These are phyloP conservation scores for Prunus campanulata DNA, from an alignment of 306 rosid genomes.

Conservation along the genomic window DNA sequence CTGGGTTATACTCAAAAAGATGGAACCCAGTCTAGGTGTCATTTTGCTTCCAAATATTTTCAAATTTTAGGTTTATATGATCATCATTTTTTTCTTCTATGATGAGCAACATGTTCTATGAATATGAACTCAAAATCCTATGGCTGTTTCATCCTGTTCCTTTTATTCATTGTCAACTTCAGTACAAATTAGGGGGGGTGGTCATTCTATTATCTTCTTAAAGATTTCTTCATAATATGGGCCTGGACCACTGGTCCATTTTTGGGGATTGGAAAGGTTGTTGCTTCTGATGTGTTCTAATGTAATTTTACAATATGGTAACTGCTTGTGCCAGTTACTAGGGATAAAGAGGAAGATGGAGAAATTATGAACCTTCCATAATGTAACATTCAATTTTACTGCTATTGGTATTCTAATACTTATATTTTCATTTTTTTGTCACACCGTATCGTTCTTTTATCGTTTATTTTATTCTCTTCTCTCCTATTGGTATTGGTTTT, in stretches of 20 bases:
- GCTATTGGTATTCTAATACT: slow-evolving; percentile 2
- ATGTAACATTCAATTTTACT: slow-evolving; percentile 22
- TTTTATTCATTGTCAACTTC: slow-evolving; percentile 34
- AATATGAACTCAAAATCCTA: slow-evolving; percentile 29
- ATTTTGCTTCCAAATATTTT: slow-evolving; percentile 45
- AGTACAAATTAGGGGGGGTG: slow-evolving; percentile 29
- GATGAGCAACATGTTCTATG: slow-evolving; percentile 38
- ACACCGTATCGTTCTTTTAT: too few relatives aligned
- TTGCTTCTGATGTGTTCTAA: slow-evolving; percentile 35
- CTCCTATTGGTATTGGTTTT: neutral
- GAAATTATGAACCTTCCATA: slow-evolving; percentile 35
- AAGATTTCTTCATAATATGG: slow-evolving; percentile 27
- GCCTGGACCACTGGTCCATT: slow-evolving; percentile 40
- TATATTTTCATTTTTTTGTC: neutral
- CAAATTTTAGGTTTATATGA: slow-evolving; percentile 46
- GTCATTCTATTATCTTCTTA: slow-evolving; percentile 36
- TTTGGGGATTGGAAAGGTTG: slow-evolving; percentile 56
- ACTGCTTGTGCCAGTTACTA: slow-evolving; percentile 33
- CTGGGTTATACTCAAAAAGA: slow-evolving; percentile 31
- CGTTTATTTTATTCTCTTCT: neutral
- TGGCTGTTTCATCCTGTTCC: slow-evolving; percentile 33
- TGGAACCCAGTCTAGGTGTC: slow-evolving; percentile 32
- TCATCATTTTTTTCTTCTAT: slow-evolving; percentile 41
- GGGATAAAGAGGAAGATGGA: slow-evolving; percentile 28
- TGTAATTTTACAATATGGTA: slow-evolving; percentile 38